A percentile compares a stretch with the other conserved stretches of the same genome.
These are phyloP conservation scores for Ulmus americana DNA, from an alignment of 331 rosid genomes.

Conservation along the genomic window DNA sequence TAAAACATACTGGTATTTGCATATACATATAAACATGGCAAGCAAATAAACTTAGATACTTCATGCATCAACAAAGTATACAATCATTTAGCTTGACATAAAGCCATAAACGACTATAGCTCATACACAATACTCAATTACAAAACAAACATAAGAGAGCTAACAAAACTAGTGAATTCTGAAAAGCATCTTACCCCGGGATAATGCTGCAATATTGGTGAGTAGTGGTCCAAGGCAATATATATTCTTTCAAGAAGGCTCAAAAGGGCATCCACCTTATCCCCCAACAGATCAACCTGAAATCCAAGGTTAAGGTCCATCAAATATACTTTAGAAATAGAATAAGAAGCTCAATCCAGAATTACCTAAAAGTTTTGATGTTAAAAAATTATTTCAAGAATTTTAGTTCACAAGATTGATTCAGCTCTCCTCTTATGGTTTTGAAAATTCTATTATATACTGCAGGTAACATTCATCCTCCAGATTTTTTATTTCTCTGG, in stretches of 20 bases:
- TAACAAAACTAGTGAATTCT: neutral
- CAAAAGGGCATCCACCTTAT: slow-evolving; percentile 62
- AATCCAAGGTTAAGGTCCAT: slow-evolving; percentile 27
- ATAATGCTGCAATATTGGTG: slow-evolving; percentile 87
- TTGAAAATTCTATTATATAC: neutral
- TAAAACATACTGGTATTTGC: no score
- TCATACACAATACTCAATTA: no score
- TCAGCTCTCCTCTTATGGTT: neutral
- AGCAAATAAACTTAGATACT: no score
- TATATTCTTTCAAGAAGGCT: slow-evolving; percentile 79
- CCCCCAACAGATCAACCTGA: slow-evolving; percentile 95
- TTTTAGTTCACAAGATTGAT: no score
- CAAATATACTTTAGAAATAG: slow-evolving; percentile 10
- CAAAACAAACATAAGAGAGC: neutral
- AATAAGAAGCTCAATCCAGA: neutral
- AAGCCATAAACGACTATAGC: no score
- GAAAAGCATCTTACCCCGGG: slow-evolving; percentile 66
- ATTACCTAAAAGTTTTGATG: neutral
- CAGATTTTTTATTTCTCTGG: no score
- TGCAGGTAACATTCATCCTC: neutral
- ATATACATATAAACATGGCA: no score
- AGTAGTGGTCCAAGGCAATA: slow-evolving; percentile 84
- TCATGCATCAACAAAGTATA: no score
- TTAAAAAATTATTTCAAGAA: neutral
- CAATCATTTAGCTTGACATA: no score